Percentiles rank a stretch among this genome's conserved stretches.
These are phyloP conservation scores for Ophiostoma ips DNA, from an alignment of 2,329 filamentous ascomycete species.

Conservation along the genomic window DNA sequence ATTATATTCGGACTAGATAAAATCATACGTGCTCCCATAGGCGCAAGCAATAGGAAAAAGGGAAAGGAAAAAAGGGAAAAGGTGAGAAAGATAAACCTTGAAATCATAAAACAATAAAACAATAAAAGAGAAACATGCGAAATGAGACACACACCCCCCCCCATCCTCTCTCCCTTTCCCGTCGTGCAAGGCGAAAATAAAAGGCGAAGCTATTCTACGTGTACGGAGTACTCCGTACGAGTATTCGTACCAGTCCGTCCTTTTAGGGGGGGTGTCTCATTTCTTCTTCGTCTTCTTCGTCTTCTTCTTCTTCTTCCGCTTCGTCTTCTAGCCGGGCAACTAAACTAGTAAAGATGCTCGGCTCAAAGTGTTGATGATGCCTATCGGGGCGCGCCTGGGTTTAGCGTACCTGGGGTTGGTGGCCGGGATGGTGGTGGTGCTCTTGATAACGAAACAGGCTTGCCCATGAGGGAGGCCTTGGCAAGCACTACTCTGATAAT, in stretches of 20 bases:
- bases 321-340: too few species aligned
- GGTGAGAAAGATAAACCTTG: neutral
- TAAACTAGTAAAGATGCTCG: too few species aligned
- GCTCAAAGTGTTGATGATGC: too few species aligned
- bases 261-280: neutral
- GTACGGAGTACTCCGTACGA: too few species aligned
- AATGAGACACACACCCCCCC: neutral
- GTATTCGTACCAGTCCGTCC: too few species aligned
- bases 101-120: neutral
- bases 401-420: neutral
- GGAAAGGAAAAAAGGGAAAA: too few species aligned
- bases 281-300: neutral
- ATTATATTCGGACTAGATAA: neutral
- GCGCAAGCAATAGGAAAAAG: neutral
- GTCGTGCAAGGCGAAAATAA: too few species aligned
- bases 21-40: too few species aligned
- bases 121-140: neutral
- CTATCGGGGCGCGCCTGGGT: too few species aligned
- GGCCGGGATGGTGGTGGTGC: neutral
- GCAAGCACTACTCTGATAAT: neutral
- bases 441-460: neutral
- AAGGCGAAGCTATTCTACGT: too few species aligned
- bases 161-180: too few species aligned
- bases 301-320: neutral
- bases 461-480: neutral